Conservation (phyloP, 148 eudicot species). For the Arctostaphylos glauca region DNA sequence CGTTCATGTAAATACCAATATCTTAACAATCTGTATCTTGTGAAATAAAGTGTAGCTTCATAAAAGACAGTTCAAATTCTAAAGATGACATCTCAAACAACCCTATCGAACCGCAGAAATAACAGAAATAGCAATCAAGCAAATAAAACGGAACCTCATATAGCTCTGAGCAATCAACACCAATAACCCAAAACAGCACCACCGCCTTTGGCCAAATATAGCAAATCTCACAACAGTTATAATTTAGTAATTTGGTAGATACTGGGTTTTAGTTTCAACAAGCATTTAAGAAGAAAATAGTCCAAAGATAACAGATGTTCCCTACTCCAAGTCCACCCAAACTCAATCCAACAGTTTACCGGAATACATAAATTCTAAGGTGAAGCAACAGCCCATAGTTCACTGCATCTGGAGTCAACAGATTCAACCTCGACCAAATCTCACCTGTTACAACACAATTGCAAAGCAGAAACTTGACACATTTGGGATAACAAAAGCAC, state of each 20-base stretch:
- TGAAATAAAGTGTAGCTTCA: background rate
- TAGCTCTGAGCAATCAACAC: background rate
- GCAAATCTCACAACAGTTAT: background rate
- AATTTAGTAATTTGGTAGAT: background rate
- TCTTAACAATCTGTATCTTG: background rate
- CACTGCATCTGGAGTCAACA: background rate
- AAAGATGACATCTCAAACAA: too few relatives aligned
- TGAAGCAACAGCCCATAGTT: background rate
- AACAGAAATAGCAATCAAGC: background rate
- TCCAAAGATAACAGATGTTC: background rate
- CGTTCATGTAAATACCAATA: background rate
- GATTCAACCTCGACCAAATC: background rate
- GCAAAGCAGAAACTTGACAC: background rate
- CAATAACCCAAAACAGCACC: background rate
- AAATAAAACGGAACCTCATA: background rate
- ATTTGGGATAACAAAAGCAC: background rate
- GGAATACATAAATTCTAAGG: background rate
- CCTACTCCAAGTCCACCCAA: background rate
- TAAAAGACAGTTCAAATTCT: background rate
- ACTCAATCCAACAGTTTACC: background rate
- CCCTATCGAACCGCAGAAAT: background rate
- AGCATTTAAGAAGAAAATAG: background rate
- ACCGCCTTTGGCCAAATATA: background rate
- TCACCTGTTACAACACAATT: slow-evolving; percentile 4
- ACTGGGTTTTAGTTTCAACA: slow-evolving; percentile 2